Base-by-base conservation (phyloP, 2,329 filamentous ascomycete species). In the Incumbomyces lentus region DNA sequence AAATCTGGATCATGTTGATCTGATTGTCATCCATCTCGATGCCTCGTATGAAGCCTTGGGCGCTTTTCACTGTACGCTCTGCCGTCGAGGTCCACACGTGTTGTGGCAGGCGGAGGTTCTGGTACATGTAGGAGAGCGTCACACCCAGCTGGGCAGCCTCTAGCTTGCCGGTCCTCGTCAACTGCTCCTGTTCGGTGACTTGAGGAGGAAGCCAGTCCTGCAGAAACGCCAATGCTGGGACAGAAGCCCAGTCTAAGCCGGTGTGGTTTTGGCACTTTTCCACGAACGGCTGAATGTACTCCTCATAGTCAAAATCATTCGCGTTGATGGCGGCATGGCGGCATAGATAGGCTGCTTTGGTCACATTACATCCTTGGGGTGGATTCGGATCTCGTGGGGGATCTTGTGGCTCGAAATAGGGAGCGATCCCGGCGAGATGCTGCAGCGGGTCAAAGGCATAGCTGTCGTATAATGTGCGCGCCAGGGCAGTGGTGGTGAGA, bases 41-140 rank as follows among this genome's bases (percentile, higher is more conserved):
- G 0, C 77, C 78, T 2, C 72, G 68, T 19, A 79, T 75, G 13
- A 83, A 71, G 0, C 73, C 71, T 55, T 75, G 64, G 0, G 79
- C 77, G 7, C 74, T 78, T 59, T 76, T 70, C 36, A 70, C 66
- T 0, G 79, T 82, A 14, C 79, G 65, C 60, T 81, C 78, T 0
- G 79, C 78, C 0, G 77, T 80, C 6, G 75, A 79, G 1, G 78
- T 71, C 78, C 78, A 82, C 1, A 82, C 67, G 40, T 71, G 71
- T 49, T 67, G 65, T 0, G 79, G 78, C 4, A 71, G 58, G 47
- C 63, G 68, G 32, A 82, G 62, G 35, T 65, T 62, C 0, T 73
- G 73, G 55, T 83, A 82, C 40, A 77, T 68, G 55, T 80, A 73
- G 13, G 70, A 70, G 14, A 82, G 62, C 46, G 76, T 69, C 3